Evolutionary conservation across 1,284 basidiomycete genomes (phyloP).

Genomic region (Papiliotrema laurentii): DNA sequence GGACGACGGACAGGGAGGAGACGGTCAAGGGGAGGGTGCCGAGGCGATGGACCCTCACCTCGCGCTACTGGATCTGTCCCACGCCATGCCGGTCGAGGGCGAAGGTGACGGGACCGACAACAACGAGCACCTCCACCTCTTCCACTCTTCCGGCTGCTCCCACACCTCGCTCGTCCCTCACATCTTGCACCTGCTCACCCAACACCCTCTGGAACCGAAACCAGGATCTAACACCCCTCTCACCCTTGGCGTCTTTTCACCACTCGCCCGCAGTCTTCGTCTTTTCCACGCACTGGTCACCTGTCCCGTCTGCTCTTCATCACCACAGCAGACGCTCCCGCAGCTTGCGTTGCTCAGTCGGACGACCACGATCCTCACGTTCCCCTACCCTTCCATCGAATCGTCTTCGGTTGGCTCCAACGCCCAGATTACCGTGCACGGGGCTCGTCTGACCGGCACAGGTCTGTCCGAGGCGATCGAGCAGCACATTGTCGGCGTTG

Average conservation of each 20-base stretch:
- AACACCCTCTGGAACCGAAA: conserved; percentile 43
- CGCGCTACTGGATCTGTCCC: conserved; percentile 40
- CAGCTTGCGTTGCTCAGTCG: conserved; percentile 46
- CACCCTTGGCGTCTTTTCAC: conserved; percentile 37
- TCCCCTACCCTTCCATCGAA: conserved; percentile 36
- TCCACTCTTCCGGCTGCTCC: conserved; percentile 21
- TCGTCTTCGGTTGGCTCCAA: conserved; percentile 34
- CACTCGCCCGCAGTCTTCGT: conserved; percentile 38
- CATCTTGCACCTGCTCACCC: conserved; percentile 35
- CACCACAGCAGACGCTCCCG: conserved; percentile 46
- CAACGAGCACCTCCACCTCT: conserved; percentile 20
- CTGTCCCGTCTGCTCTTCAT: conserved; percentile 35
- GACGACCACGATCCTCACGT: conserved; percentile 45
- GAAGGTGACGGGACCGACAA: conserved; percentile 17
- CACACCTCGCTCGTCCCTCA: conserved; percentile 41
- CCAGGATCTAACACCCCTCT: conserved; percentile 42
- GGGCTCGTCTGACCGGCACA: conserved; percentile 41
- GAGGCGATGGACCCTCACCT: conserved; percentile 40
- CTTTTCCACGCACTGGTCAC: conserved; percentile 37
- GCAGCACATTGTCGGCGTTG: conserved; percentile 46
- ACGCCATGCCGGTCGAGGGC: conserved; percentile 30
- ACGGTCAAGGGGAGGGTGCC: conserved; percentile 23
- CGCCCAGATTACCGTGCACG: conserved; percentile 43
- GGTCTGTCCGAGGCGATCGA: conserved; percentile 47
- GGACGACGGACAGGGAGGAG: conserved; percentile 17